Conservation (phyloP, 208 protist genomes). For the Wallacemonas collosoma region DNA sequence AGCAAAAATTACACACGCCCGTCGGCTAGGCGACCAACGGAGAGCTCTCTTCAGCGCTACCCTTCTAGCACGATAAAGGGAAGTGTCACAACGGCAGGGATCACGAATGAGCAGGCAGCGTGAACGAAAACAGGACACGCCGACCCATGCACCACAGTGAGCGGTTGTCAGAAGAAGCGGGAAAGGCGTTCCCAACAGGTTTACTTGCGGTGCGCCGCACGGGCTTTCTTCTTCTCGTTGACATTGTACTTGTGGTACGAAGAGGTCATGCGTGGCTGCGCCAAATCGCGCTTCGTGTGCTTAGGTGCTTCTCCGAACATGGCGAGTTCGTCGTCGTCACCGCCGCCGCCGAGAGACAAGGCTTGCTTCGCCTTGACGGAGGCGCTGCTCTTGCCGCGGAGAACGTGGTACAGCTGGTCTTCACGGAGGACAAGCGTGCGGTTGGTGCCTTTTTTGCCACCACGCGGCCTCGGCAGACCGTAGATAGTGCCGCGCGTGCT, state of each 20-base stretch:
- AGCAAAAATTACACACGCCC: too few species aligned
- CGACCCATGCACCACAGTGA: neutral
- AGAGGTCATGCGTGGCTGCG: constrained; percentile 54
- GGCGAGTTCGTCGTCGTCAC: constrained; percentile 69
- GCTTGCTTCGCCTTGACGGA: constrained; percentile 62
- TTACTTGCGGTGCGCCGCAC: constrained; percentile 68
- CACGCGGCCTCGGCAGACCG: constrained; percentile 86
- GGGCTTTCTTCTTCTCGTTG: constrained; percentile 88
- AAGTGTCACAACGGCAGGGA: too few species aligned
- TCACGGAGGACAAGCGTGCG: constrained; percentile 85
- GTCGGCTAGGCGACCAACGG: too few species aligned
- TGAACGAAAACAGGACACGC: too few species aligned
- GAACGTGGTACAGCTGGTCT: constrained; percentile 89
- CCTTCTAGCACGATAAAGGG: too few species aligned
- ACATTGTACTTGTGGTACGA: constrained; percentile 92
- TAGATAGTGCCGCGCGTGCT: constrained; percentile 88
- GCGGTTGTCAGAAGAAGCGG: neutral
- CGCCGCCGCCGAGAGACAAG: constrained; percentile 10
- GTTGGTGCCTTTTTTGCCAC: constrained; percentile 87
- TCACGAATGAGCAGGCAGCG: too few species aligned
- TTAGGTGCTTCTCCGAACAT: constrained; percentile 68
- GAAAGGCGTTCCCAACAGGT: neutral
- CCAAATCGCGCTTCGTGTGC: constrained; percentile 64
- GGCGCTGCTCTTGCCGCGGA: constrained; percentile 60
- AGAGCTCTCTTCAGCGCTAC: too few species aligned